Percentiles rank a stretch among this genome's conserved stretches.
Conservation (phyloP, 2,329 filamentous ascomycete genomes). For the Xylariaceae sp. region DNA sequence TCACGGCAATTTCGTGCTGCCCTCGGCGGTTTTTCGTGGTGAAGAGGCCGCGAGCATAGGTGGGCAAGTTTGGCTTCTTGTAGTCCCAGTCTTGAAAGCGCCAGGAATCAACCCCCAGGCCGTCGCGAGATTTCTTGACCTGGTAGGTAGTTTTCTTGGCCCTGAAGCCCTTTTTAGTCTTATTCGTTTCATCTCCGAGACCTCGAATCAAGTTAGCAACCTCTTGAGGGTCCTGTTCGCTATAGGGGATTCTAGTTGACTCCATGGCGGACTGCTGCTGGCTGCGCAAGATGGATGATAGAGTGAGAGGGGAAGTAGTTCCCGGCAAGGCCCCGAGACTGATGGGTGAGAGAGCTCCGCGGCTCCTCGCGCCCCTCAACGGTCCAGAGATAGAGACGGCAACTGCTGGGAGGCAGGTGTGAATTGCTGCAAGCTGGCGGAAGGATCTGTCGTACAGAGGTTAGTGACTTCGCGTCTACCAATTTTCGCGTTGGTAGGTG, state of each 20-base stretch:
- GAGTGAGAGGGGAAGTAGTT: background rate
- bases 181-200: constrained; percentile 52
- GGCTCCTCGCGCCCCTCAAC: no score
- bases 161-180: constrained; percentile 54
- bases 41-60: constrained; percentile 89
- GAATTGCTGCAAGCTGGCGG: no score
- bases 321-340: background rate
- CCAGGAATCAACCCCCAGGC: constrained; percentile 79
- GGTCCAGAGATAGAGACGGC: no score
- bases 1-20: constrained; percentile 68
- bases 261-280: constrained; percentile 15
- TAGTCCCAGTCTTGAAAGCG: constrained; percentile 93
- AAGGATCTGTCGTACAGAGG: no score
- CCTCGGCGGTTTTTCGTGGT: constrained; percentile 64
- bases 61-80: constrained; percentile 78
- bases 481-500: no score
- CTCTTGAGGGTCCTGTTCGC: constrained; percentile 61
- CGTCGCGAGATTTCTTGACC: constrained; percentile 54
- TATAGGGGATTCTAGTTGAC: constrained; percentile 49
- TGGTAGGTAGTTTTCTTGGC: constrained; percentile 75
- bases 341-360: no score
- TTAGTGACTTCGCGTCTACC: no score
- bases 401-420: no score
- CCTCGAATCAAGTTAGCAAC: constrained; percentile 57
- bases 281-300: background rate